phyloP scores from a whole-genome alignment of 495 filamentous ascomycete genomes.

The Tuber brumale region DNA sequence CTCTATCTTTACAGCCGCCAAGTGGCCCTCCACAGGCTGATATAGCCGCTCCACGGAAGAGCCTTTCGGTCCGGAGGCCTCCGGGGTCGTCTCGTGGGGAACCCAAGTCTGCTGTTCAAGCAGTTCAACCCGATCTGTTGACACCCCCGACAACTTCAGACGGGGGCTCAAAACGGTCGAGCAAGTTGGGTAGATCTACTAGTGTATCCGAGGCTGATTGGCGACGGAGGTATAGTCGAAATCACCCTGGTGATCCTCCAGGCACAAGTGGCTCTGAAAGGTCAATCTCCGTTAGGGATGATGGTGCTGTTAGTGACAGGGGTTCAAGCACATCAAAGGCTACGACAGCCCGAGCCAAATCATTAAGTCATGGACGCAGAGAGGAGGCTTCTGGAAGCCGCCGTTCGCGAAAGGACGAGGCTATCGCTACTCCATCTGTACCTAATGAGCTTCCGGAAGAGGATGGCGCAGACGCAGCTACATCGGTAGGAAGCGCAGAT shows the following conservation, averaged over 20 bases:
- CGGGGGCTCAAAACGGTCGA: conserved; percentile 53
- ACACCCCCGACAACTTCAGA: conserved; percentile 60
- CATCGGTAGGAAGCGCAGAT: conserved; percentile 38
- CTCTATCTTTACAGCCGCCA: conserved; percentile 40
- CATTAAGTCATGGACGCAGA: conserved; percentile 73
- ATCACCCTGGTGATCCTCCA: conserved; percentile 52
- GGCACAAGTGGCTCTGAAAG: conserved; percentile 75
- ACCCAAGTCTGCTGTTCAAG: conserved; percentile 47
- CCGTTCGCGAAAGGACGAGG: conserved; percentile 77
- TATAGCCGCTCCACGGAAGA: conserved; percentile 58
- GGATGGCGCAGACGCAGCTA: conserved; percentile 28
- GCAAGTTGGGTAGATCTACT: conserved; percentile 68
- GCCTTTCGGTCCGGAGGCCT: conserved; percentile 70
- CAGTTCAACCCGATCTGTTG: conserved; percentile 65
- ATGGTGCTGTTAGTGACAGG: conserved; percentile 46
- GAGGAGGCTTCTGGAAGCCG: conserved; percentile 53
- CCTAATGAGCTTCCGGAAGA: conserved; percentile 34
- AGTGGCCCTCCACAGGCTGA: conserved; percentile 63
- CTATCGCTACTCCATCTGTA: conserved; percentile 13
- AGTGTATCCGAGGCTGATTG: conserved; percentile 82
- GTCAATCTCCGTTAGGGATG: conserved; percentile 50
- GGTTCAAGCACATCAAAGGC: conserved; percentile 41
- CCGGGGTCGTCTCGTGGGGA: conserved; percentile 57
- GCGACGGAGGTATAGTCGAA: conserved; percentile 57
- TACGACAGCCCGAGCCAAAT: conserved; percentile 70